Evolutionary conservation across 495 filamentous ascomycete genomes (phyloP), one percentile per base, ranked within the genome.

Genomic region (Podospora appendiculata): DNA sequence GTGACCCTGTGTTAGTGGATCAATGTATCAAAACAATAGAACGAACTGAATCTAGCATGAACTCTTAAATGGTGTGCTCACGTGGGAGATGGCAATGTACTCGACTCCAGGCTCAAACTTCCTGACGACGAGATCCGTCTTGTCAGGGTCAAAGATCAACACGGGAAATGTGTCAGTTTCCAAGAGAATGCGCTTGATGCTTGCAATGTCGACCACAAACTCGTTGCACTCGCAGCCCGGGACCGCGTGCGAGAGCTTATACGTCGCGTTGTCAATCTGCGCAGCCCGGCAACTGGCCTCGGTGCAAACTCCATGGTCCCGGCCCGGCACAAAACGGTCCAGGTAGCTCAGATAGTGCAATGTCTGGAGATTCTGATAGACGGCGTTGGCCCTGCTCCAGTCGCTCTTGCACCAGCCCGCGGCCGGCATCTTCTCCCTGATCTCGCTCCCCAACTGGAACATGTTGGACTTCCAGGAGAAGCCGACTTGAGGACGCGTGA

Each of bases 31-130:
- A n/a, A n/a, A n/a, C n/a, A n/a, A n/a, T n/a, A n/a, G n/a, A n/a
- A n/a, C n/a, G n/a, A 25, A 25, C 25, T 25, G 12, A 12, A 14
- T 41, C 12, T 9, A 16, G 5, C 9, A 32, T 8, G 8, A 41
- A n/a, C 5, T 45, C 13, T 12, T 5, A 41, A 14, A 17, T 19
- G 6, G 33, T 47, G 3, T 10, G 48, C 53, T 40, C 34, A 59
- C 52, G 48, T 70, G 66, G 13, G 66, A 68, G 16, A 70, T 47
- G 0, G 67, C 64, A 2, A 64, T 44, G 47, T 61, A 66, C 47
- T 54, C 54, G 3, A 36, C 46, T 8, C 50, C 47, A 13, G 41
- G 25, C 7, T 7, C 19, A 32, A 34, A 57, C 10, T 48, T 39
- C 19, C 58, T 48, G 10, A 62, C 51, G 12, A 54, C 36, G 12